Conservation (phyloP, 2,329 filamentous ascomycete genomes). For the Calycina herbarum region DNA sequence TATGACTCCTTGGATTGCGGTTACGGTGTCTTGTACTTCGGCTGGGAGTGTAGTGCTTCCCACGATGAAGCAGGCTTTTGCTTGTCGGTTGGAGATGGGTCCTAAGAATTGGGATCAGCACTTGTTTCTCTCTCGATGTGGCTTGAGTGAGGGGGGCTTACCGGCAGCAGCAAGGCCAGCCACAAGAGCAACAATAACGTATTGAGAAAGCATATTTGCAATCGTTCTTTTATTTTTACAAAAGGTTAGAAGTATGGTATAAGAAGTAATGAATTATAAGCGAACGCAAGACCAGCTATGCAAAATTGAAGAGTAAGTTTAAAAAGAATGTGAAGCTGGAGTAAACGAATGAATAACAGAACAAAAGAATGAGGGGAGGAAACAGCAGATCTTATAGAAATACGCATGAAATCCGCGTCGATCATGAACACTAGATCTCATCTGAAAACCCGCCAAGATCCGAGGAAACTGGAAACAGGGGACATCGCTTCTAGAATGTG, state of each 20-base stretch:
- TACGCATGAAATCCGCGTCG: background rate
- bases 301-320: background rate
- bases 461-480: slow-evolving; percentile 2
- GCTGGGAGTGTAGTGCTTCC: slow-evolving; percentile 51
- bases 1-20: slow-evolving; percentile 44
- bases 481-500: background rate
- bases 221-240: background rate
- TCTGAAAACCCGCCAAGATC: slow-evolving; percentile 9
- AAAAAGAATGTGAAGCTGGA: slow-evolving; percentile 10
- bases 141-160: background rate
- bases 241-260: background rate
- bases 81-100: slow-evolving; percentile 16
- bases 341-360: background rate
- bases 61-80: slow-evolving; percentile 53
- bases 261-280: background rate
- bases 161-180: slow-evolving; percentile 10
- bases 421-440: slow-evolving; percentile 11
- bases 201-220: slow-evolving; percentile 11
- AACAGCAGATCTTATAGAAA: slow-evolving; percentile 4
- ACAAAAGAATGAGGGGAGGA: background rate
- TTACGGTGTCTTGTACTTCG: slow-evolving; percentile 48
- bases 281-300: slow-evolving; percentile 12
- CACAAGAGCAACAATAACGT: slow-evolving; percentile 5
- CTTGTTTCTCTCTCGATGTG: background rate
- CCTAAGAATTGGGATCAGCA: background rate